Percentiles rank a stretch among this genome's conserved stretches.
Evolutionary conservation across 2,329 filamentous ascomycete species (phyloP).

Genomic region (Cladophialophora yegresii): DNA sequence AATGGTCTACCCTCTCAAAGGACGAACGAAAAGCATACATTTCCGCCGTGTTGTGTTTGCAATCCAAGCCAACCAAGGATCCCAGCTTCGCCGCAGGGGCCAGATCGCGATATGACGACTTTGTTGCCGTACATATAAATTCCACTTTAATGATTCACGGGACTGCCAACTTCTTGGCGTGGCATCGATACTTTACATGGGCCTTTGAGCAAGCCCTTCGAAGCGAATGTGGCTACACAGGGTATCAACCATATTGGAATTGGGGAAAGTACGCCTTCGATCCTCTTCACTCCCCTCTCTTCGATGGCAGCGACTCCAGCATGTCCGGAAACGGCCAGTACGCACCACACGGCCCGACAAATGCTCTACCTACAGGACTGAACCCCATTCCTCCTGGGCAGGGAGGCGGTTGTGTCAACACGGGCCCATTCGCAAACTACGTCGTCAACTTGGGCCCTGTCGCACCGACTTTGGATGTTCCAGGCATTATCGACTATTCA

Average conservation of each 20-base stretch:
- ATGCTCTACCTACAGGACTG: conserved; percentile 17
- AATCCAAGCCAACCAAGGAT: conserved; percentile 35
- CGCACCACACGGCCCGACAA: conserved; percentile 20
- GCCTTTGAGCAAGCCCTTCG: conserved; percentile 49
- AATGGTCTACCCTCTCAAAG: conserved; percentile 45
- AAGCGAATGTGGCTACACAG: conserved; percentile 50
- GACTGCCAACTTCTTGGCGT: conserved; percentile 44
- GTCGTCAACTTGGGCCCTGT: conserved; percentile 41
- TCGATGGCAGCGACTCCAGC: conserved; percentile 44
- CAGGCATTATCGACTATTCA: conserved; percentile 26
- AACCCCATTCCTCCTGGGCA: conserved; percentile 33
- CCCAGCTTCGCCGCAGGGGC: conserved; percentile 47
- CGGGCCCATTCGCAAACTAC: conserved; percentile 41
- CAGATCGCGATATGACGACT: conserved; percentile 52
- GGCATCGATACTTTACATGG: conserved; percentile 49
- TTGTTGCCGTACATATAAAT: conserved; percentile 44
- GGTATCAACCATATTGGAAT: conserved; percentile 48
- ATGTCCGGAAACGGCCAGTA: conserved; percentile 39
- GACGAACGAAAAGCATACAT: conserved; percentile 40
- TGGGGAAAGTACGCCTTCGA: conserved; percentile 41
- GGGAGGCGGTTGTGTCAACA: conserved; percentile 36
- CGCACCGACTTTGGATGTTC: conserved; percentile 24
- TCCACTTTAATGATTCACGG: conserved; percentile 42
- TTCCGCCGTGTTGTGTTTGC: conserved; percentile 44
- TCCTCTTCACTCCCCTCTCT: conserved; percentile 39